Base-by-base conservation (phyloP, 306 rosid species). In the Prunus fruticosa region DNA sequence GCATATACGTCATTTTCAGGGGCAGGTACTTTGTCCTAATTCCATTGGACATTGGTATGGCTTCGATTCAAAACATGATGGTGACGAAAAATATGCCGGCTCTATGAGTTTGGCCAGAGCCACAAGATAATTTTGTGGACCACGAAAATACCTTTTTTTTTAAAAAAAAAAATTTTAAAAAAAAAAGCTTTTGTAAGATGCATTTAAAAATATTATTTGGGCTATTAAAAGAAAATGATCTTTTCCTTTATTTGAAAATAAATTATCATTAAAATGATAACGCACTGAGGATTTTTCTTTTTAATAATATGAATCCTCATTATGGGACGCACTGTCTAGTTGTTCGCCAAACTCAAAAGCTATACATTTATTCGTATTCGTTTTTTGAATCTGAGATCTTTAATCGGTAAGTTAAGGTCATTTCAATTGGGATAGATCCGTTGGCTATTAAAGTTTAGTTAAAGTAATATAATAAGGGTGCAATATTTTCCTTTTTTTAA, bases 391-490 rank as follows among this genome's bases (percentile, higher is more conserved):
- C 1, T 32, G 1, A 5, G 0, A 32, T 5, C 0, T 32, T 32
- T 32, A 0, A 5, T 32, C 0, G 0, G 1, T 0, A 32, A 32
- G 7, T 32, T 5, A 1, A 32, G 8, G 5, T 1, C 1, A 6
- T 5, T 34, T 34, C 8, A 34, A 34, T 34, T 34, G 41, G 1
- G 2, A 0, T 6, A 34, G 41, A 34, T 6, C 8, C 41, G 2
- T 34, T 6, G 0, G 2, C 8, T 6, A 6, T 34, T 5, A 0
- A 32, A 32, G 1, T 34, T 34, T 5, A 34, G 41, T 34, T 34
- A 34, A 34, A 34, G 38, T 34, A 34, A 34, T 34, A 5, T 34
- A 34, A 5, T 34, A 5, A 34, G 41, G 41, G 0, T 11, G 51
- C 4, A 47, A 12, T 47, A 47, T 11, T 47, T 47, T 47, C 51